A percentile compares a stretch with the other conserved stretches of the same genome.
phyloP scores from a whole-genome alignment of 2,329 filamentous ascomycete species.

The Aspergillus sp. region DNA sequence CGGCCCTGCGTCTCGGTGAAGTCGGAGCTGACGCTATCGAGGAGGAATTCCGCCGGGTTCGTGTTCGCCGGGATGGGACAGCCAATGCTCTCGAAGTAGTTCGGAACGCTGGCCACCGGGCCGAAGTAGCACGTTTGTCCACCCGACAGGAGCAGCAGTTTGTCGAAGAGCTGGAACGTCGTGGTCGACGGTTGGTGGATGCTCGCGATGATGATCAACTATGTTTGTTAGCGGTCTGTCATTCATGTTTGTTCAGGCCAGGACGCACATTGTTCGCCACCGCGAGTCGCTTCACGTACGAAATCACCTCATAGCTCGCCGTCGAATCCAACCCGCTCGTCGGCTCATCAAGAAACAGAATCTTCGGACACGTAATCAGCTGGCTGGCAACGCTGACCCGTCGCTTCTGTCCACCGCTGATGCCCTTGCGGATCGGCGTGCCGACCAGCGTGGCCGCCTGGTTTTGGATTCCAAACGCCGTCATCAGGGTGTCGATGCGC shows the following conservation, averaged over 20 bases:
- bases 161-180: constrained; percentile 78
- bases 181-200: constrained; percentile 83
- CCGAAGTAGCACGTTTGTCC: constrained; percentile 75
- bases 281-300: constrained; percentile 66
- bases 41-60: constrained; percentile 77
- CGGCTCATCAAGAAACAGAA: constrained; percentile 80
- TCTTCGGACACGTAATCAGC: constrained; percentile 75
- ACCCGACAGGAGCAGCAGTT: constrained; percentile 68
- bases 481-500: constrained; percentile 65
- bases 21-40: constrained; percentile 76
- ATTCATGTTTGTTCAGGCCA: too few species aligned
- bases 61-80: constrained; percentile 64
- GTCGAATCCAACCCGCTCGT: constrained; percentile 80
- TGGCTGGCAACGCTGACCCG: constrained; percentile 76
- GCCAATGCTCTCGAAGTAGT: constrained; percentile 63
- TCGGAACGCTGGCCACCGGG: constrained; percentile 53
- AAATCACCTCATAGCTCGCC: constrained; percentile 72
- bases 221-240: not conserved
- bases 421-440: constrained; percentile 77
- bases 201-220: constrained; percentile 75
- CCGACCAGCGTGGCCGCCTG: constrained; percentile 73
- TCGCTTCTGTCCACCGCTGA: constrained; percentile 82
- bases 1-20: constrained; percentile 57
- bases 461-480: constrained; percentile 68
- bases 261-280: constrained; percentile 58